Evolutionary conservation across 2,329 filamentous ascomycete genomes (phyloP).

Genomic region (Biscogniauxia marginata): DNA sequence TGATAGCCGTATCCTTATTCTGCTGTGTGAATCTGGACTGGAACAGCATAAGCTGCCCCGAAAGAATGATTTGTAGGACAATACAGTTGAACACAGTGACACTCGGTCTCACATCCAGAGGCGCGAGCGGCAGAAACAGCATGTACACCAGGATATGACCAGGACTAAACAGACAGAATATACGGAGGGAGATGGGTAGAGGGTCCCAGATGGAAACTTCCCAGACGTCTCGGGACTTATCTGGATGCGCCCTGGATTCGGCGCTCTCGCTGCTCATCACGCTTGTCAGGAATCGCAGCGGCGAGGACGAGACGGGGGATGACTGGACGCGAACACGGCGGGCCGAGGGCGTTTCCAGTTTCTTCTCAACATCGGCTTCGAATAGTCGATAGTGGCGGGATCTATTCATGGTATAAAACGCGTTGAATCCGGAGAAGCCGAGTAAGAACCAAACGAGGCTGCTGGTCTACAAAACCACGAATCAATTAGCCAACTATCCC

Average conservation of each 20-base stretch:
- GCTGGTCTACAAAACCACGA: conserved; percentile 52
- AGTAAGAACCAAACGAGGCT: conserved; percentile 70
- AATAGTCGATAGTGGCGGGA: conserved; percentile 89
- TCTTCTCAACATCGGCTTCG: conserved; percentile 75
- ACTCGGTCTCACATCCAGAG: conserved; percentile 77
- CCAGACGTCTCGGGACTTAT: conserved; percentile 85
- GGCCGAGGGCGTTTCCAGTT: conserved; percentile 78
- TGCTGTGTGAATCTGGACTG: conserved; percentile 78
- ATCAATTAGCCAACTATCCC: conserved; percentile 16
- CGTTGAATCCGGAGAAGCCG: conserved; percentile 68
- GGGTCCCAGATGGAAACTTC: conserved; percentile 94
- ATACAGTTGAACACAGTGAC: conserved; percentile 82
- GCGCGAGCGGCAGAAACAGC: conserved; percentile 76
- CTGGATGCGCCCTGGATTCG: conserved; percentile 81
- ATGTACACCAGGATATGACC: conserved; percentile 90
- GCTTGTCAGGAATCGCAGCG: conserved; percentile 70
- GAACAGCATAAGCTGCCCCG: conserved; percentile 72
- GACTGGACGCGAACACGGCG: conserved; percentile 86
- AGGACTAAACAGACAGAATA: conserved; percentile 91
- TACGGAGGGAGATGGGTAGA: conserved; percentile 72
- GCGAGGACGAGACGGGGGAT: conserved; percentile 73
- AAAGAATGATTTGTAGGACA: conserved; percentile 72
- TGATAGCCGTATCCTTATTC: conserved; percentile 76
- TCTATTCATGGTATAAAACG: conserved; percentile 76
- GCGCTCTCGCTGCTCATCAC: conserved; percentile 68